Evolutionary conservation across 176 grass and related monocot genomes (phyloP), one percentile per base, ranked within the genome.

Genomic region (Alloteropsis semialata): DNA sequence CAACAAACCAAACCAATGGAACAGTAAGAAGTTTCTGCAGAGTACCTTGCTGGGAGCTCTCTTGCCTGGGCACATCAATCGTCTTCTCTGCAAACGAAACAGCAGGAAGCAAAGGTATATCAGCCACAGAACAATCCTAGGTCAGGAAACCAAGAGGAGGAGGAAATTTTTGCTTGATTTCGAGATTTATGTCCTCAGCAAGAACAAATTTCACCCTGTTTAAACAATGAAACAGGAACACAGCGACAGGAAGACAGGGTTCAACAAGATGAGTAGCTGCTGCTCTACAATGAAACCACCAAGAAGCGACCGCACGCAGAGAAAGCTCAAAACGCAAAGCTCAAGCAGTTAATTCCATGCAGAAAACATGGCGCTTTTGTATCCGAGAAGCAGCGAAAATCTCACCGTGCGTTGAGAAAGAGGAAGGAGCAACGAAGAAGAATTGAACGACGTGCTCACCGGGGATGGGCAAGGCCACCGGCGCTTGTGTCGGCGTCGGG

Each of bases 1-100:
- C n/a, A n/a, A n/a, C 28, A 58, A 60, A 73, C 15, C 48, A 53
- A 53, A 77, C n/a, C 49, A 86, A 73, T 86, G 79, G 66, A 66
- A 86, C 76, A 81, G 69, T 89, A 66, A 65, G 32, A 42, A 19
- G 29, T n/a, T 13, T 37, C 1, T 48, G 28, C 29, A 48, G 39
- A 3, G 22, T 55, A 98, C 92, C 96, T 95, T 88, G 88, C 63
- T 98, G 90, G 30, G 76, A 80, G 44, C 39, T 89, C 63, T 69
- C 82, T 62, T 83, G 87, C 46, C 76, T 90, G 60, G 87, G 48
- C 69, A 69, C 44, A 78, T 92, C 89, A 44, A 32, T 74, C 24
- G 55, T 86, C 84, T 85, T 95, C 83, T 94, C 84, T 90, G 84
- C 8, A 79, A 69, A 43, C 33, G 78, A 61, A 81, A 58, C 55